phyloP scores from a whole-genome alignment of 768 basidiomycete species.

The Paxillus involutus region DNA sequence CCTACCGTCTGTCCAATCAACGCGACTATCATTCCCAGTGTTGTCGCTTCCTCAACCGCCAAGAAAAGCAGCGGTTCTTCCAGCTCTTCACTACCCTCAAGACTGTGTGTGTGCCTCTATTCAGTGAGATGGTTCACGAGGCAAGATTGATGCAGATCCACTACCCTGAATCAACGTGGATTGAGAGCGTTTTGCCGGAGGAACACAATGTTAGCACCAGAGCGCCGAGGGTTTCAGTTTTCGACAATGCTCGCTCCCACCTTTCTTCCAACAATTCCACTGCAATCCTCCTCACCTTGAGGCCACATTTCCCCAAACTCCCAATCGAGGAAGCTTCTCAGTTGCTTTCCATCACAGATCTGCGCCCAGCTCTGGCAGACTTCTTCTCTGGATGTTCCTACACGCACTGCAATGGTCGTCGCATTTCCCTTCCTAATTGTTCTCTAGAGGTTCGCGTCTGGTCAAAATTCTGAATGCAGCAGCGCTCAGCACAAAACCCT shows the following conservation, averaged over 20 bases:
- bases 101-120: background rate
- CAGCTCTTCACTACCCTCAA: slow-evolving; percentile 4
- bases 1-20: slow-evolving; percentile 1
- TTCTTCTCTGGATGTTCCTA: background rate
- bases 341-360: background rate
- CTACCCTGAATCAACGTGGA: no score
- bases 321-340: background rate
- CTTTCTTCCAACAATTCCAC: background rate
- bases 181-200: no score
- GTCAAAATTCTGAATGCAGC: slow-evolving; percentile 7
- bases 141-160: background rate
- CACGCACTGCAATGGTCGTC: background rate
- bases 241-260: background rate
- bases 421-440: background rate
- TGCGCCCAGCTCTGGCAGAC: slow-evolving; percentile 7
- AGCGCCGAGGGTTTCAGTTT: slow-evolving; percentile 1
- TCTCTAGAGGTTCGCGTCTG: slow-evolving; percentile 2
- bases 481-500: background rate
- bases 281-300: background rate
- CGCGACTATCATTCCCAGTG: slow-evolving; percentile 4
- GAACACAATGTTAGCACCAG: no score
- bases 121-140: slow-evolving; percentile 1
- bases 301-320: slow-evolving; percentile 3
- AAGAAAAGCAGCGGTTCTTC: slow-evolving; percentile 9
- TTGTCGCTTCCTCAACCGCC: slow-evolving; percentile 2